Evolutionary conservation across 192 early-diverging fungal genomes (phyloP).

Genomic region (Coemansia sp.): DNA sequence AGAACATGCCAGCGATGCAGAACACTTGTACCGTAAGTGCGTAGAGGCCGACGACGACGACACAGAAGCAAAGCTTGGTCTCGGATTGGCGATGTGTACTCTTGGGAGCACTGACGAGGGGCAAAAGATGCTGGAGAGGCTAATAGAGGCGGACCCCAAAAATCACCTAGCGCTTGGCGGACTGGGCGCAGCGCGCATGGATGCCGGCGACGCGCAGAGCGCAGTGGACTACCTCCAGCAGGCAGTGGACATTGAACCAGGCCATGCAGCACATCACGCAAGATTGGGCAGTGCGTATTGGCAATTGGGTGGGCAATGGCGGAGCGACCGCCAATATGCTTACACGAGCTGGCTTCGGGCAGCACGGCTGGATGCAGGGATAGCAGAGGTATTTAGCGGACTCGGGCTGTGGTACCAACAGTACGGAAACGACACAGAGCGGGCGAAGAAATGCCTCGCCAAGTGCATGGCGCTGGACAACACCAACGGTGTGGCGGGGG

Average conservation of each 20-base stretch:
- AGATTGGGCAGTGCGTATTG: slow-evolving; percentile 75
- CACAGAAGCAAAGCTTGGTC: slow-evolving; percentile 47
- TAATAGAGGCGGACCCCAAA: slow-evolving; percentile 40
- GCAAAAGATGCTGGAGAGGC: slow-evolving; percentile 54
- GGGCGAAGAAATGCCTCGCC: slow-evolving; percentile 80
- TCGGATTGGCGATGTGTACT: slow-evolving; percentile 55
- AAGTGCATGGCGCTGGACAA: slow-evolving; percentile 74
- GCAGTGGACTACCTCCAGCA: slow-evolving; percentile 58
- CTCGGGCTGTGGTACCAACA: slow-evolving; percentile 80
- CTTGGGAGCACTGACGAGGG: slow-evolving; percentile 61
- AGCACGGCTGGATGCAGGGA: slow-evolving; percentile 59
- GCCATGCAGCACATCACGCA: slow-evolving; percentile 59
- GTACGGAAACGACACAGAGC: slow-evolving; percentile 61
- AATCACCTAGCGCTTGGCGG: slow-evolving; percentile 61
- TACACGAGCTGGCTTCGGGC: slow-evolving; percentile 59
- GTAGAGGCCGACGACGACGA: slow-evolving; percentile 47
- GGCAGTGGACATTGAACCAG: slow-evolving; percentile 54
- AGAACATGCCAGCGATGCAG: slow-evolving; percentile 58
- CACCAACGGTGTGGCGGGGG: slow-evolving; percentile 65
- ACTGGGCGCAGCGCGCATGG: slow-evolving; percentile 64
- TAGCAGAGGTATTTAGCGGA: slow-evolving; percentile 67
- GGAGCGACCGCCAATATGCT: slow-evolving; percentile 61
- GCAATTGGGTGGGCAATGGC: slow-evolving; percentile 66
- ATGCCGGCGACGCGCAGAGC: slow-evolving; percentile 53
- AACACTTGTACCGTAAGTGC: slow-evolving; percentile 57